Evolutionary conservation across 2,329 filamentous ascomycete genomes (phyloP), one percentile per base, ranked within the genome.

Genomic region (Sporothrix humicola): DNA sequence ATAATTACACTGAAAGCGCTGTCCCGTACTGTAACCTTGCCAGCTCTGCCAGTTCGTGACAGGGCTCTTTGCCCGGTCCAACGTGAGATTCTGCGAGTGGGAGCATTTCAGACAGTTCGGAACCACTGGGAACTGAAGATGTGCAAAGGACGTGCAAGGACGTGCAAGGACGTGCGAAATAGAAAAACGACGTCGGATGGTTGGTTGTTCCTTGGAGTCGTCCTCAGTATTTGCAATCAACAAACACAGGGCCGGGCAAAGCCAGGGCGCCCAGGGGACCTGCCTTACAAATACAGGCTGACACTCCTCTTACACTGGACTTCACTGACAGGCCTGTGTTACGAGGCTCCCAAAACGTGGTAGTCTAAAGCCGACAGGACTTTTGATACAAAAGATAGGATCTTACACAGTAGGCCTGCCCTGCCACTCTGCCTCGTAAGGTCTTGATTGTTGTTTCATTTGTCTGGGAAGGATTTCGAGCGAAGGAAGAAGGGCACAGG

Each of bases 301-400:
- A 26, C 23, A 26, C 23, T 26, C 23, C 3, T 26, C 3, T 26
- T 26, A 26, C 23, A 26, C 1, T 26, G 23, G 3, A 26, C n/a
- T n/a, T n/a, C n/a, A n/a, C 1, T 1, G 23, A 26, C 23, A 17
- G 20, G 52, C n/a, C 7, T 15, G 61, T 65, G 61, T 15, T 65
- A 65, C 61, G 61, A 65, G 42, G 37, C 61, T 65, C 61, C 61
- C 58, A 26, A 65, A 65, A 46, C 42, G 61, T 46, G n/a, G 37
- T 23, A 17, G 61, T 48, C 42, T 48, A 26, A 66, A 26, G 61
- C 61, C 61, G 61, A 48, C 31, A 37, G 31, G 31, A 37, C 31
- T 37, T 37, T 37, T 37, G 31, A 37, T 37, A 26, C 20, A 26
- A 26, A 6, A 26, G 61, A 65, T 23, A 46, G 61, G 42, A 66